phyloP scores from a whole-genome alignment of 805 yeast species.

The Sugiyamaella qingdaonensis region DNA sequence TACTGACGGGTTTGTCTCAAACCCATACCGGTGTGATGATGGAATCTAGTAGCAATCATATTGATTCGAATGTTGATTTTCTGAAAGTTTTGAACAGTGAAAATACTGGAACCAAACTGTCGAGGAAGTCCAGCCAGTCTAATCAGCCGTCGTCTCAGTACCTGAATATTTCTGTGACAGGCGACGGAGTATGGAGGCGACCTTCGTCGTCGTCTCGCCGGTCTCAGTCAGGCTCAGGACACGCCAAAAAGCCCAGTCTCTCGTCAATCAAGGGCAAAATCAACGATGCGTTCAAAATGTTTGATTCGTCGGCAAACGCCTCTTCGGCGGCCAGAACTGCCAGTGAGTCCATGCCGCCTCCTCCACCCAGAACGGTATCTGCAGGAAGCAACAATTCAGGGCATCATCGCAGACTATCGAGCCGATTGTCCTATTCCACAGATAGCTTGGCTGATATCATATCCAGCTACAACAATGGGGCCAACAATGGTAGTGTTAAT shows the following conservation, averaged over 20 bases:
- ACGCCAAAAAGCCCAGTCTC: constrained; percentile 20
- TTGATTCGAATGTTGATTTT: constrained; percentile 36
- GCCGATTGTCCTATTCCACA: constrained; percentile 13
- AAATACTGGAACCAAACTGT: constrained; percentile 12
- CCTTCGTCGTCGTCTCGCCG: constrained; percentile 5
- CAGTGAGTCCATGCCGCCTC: constrained; percentile 9
- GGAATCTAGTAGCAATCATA: constrained; percentile 26
- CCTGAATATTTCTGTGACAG: constrained; percentile 1
- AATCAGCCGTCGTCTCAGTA: constrained; percentile 1
- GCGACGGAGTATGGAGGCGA: background rate
- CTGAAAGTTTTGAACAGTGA: constrained; percentile 30
- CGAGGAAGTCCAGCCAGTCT: constrained; percentile 13
- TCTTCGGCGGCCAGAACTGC: background rate
- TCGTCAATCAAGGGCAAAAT: constrained; percentile 20
- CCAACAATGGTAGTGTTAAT: background rate
- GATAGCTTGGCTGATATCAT: constrained; percentile 9
- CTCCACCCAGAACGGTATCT: constrained; percentile 11
- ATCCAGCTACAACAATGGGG: background rate
- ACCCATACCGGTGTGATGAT: constrained; percentile 32
- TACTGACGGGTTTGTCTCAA: constrained; percentile 34
- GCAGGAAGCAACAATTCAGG: constrained; percentile 6
- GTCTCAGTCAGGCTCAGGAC: constrained; percentile 8
- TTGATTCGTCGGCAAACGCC: constrained; percentile 1
- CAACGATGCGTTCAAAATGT: constrained; percentile 18
- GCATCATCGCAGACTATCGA: constrained; percentile 4